Evolutionary conservation across 805 yeast genomes (phyloP), one percentile per base, ranked within the genome.

Genomic region (Monosporozyma aerobia): DNA sequence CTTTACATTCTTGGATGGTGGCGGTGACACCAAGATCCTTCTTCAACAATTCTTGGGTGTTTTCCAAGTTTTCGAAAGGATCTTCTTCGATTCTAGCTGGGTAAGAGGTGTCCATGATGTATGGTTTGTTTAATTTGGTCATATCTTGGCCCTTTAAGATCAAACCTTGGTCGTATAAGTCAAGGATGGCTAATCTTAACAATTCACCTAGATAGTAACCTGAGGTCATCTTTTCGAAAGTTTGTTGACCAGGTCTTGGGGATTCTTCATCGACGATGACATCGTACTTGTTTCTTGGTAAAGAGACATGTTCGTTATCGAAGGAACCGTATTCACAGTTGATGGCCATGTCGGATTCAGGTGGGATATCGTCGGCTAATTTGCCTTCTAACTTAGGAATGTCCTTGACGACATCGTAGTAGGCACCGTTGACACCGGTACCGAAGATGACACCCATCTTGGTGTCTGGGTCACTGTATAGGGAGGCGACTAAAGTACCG

Each of bases 301-400:
- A 78, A 32, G 82, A 79, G 9, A 62, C 53, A 65, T 85, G 95
- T 71, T 88, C 96, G 68, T 89, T 90, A 70, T 92, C 97, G 67
- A 90, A 90, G 5, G 97, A 92, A 64, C 98, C 97, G 74, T 90
- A 90, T 74, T 90, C 98, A 76, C 97, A 90, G 77, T 90, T 90
- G 70, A 90, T 90, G 51, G 96, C 96, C 95, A 90, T 90, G 56
- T 83, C 81, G 37, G 85, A 77, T 49, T 79, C 79, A 6, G 65
- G 70, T 40, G 79, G 66, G 59, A 89, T 77, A 66, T 88, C 96
- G 41, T 69, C 73, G 33, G 81, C 78, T 51, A 84, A 69, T 60
- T 71, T 73, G 53, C 92, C 95, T 61, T 81, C 81, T 60, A 90
- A 77, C 75, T 92, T 92, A 57, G 90, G 90, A 62, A 92, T 82